Evolutionary conservation across 495 filamentous ascomycete genomes (phyloP), one percentile per base, ranked within the genome.

Genomic region (Cryomyces minteri): DNA sequence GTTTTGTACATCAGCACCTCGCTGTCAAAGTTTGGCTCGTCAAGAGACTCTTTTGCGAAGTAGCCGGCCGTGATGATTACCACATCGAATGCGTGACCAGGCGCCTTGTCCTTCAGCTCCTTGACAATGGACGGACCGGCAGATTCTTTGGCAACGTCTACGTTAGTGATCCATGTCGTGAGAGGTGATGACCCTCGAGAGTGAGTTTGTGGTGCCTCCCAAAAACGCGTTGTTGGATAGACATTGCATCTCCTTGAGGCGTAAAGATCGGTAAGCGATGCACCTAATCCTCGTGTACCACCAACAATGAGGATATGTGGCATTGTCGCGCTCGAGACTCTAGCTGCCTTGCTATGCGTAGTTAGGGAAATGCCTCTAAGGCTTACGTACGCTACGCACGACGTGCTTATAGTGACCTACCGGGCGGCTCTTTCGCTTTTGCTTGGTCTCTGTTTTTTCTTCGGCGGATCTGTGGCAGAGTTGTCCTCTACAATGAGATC

Each of bases 1-100:
- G 69, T 80, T 31, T 76, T 80, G 56, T 85, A 85, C 78, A 83
- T 85, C 31, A 63, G 66, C 18, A 81, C 58, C 53, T 84, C 61
- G 29, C 76, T 73, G 11, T 76, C 72, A 67, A 70, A 83, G 46
- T 79, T 67, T 4, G 77, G 77, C n/a, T 65, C 61, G 34, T 74
- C 71, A 40, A 75, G 71, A 18, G 69, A 64, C 47, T 85, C 80
- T 5, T 67, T 72, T 40, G 65, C 72, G 52, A 85, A 84, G 55
- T 78, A 79, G 10, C 78, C 77, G 0, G 80, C 79, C 4, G 70
- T 73, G 55, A 84, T 74, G 43, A 83, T 73, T 51, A 73, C 69
- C 0, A 70, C 62, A 39, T 76, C 74, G 14, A 81, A 25, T 56
- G 2, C 60, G 59, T 31, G 62, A 48, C 5, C 59, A 55, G 54